phyloP scores from a whole-genome alignment of 83 land plant genomes.

The Diphasiastrum complanatum region DNA sequence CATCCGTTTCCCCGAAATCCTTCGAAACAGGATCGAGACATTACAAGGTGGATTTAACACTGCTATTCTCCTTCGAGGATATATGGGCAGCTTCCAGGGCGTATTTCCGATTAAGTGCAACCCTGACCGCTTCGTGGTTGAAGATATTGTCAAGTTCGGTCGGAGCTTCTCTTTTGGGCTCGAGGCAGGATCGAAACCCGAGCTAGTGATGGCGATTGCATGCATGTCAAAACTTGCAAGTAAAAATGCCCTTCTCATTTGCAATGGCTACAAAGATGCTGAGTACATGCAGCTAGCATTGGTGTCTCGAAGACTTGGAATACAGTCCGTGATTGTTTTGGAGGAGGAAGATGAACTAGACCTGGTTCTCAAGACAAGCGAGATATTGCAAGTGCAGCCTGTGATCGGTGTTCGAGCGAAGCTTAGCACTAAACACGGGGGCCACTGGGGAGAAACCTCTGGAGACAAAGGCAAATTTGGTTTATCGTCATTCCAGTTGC shows the following conservation, averaged over 20 bases:
- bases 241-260: slow-evolving; percentile 54
- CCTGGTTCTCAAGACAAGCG: slow-evolving; percentile 43
- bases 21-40: slow-evolving; percentile 55
- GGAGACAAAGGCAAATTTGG: slow-evolving; percentile 97
- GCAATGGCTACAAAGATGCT: slow-evolving; percentile 85
- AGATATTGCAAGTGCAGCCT: slow-evolving; percentile 42
- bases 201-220: slow-evolving; percentile 76
- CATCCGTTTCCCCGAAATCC: slow-evolving; percentile 74
- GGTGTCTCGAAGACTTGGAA: slow-evolving; percentile 45
- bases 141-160: slow-evolving; percentile 72
- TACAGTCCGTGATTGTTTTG: slow-evolving; percentile 71
- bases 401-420: slow-evolving; percentile 76
- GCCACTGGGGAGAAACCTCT: slow-evolving; percentile 88
- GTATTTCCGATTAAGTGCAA: slow-evolving; percentile 94
- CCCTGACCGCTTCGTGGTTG: slow-evolving; percentile 76
- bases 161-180: slow-evolving; percentile 57
- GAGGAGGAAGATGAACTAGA: slow-evolving; percentile 86
- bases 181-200: slow-evolving; percentile 93
- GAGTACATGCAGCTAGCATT: slow-evolving; percentile 75
- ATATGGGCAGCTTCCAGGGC: slow-evolving; percentile 66
- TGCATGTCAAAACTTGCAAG: slow-evolving; percentile 47
- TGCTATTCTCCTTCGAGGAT: slow-evolving; percentile 47
- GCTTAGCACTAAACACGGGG: slow-evolving; percentile 83
- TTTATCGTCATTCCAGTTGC: slow-evolving; percentile 53
- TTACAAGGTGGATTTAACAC: slow-evolving; percentile 64